Evolutionary conservation across 805 yeast species (phyloP).

Genomic region (Wickerhamomyces canadensis): DNA sequence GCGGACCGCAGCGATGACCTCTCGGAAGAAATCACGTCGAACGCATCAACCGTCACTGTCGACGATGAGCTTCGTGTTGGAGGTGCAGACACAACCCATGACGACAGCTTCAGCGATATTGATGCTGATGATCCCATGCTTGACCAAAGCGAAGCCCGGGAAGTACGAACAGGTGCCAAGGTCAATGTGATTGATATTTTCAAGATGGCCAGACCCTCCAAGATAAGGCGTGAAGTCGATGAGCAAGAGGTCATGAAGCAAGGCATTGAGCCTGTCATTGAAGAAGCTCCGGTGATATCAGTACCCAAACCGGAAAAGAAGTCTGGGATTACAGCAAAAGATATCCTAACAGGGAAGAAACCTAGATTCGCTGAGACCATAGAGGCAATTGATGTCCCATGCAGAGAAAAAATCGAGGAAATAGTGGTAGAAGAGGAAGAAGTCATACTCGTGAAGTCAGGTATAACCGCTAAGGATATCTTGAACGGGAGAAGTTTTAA

Average conservation of each 20-base stretch:
- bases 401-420: no score
- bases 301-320: no score
- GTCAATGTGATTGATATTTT: slow-evolving; percentile 11
- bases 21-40: no score
- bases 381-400: no score
- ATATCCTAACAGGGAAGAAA: slow-evolving; percentile 2
- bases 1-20: no score
- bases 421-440: not conserved
- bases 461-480: not conserved
- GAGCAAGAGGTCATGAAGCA: slow-evolving; percentile 1
- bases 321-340: slow-evolving; percentile 13
- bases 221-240: not conserved
- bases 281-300: not conserved
- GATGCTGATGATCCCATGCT: slow-evolving; percentile 2
- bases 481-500: no score
- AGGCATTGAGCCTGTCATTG: not conserved
- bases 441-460: not conserved
- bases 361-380: no score
- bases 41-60: no score
- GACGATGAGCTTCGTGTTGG: no score
- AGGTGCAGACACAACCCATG: no score
- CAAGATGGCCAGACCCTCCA: slow-evolving; percentile 6
- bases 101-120: slow-evolving; percentile 3
- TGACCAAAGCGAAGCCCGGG: not conserved
- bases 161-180: not conserved